These are phyloP conservation scores for Saitozyma sp. DNA, from an alignment of 768 basidiomycete species.

Conservation along the genomic window DNA sequence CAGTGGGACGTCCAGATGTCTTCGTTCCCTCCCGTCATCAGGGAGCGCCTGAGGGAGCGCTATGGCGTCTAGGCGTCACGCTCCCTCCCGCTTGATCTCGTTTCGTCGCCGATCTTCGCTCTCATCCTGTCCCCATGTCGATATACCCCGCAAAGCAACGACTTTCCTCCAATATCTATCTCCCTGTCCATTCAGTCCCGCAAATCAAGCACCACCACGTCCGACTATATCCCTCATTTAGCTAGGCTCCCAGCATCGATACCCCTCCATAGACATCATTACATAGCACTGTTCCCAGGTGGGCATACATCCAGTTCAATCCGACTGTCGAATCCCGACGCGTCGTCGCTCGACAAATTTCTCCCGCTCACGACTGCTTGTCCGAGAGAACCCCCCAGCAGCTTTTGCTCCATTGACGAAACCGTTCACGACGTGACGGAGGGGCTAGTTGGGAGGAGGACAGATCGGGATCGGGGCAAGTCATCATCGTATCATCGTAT, in stretches of 20 bases:
- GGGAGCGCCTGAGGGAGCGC: slow-evolving; percentile 78
- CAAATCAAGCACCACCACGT: neutral
- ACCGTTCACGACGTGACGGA: too few species aligned
- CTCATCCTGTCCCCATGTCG: neutral
- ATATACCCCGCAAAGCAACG: neutral
- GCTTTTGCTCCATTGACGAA: too few species aligned
- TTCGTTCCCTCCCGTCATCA: slow-evolving; percentile 82
- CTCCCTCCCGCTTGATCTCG: neutral
- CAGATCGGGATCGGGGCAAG: too few species aligned
- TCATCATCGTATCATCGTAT: too few species aligned
- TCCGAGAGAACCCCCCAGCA: too few species aligned
- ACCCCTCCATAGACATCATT: neutral
- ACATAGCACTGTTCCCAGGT: neutral
- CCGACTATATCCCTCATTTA: neutral
- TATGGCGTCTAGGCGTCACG: slow-evolving; percentile 69
- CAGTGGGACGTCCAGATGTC: slow-evolving; percentile 81
- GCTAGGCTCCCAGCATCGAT: neutral
- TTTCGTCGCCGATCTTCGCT: neutral
- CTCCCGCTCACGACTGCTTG: too few species aligned
- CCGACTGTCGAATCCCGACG: too few species aligned
- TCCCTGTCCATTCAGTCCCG: neutral
- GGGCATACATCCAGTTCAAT: too few species aligned
- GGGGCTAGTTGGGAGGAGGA: too few species aligned
- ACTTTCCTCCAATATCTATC: neutral
- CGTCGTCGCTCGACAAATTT: too few species aligned